Evolutionary conservation across 257 asterid species (phyloP).

Genomic region (Linaria vulgaris): DNA sequence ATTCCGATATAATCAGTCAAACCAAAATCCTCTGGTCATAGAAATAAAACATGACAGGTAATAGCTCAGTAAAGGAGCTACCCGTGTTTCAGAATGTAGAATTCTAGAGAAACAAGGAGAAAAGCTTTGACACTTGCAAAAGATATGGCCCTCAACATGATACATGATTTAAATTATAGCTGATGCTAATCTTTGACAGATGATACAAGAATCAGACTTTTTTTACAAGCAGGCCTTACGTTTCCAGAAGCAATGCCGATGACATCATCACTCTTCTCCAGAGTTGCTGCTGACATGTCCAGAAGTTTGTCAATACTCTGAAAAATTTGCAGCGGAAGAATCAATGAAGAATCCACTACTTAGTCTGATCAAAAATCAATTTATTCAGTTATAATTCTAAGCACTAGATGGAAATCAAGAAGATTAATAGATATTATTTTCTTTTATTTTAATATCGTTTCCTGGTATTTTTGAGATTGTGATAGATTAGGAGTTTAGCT

Average conservation of each 20-base stretch:
- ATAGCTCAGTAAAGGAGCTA: too few relatives aligned
- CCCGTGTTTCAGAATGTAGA: not conserved
- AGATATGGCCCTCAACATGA: slow-evolving; percentile 3
- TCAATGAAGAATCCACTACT: slow-evolving; percentile 21
- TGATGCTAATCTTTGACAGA: slow-evolving; percentile 20
- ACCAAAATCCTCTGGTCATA: not conserved
- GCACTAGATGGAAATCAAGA: too few relatives aligned
- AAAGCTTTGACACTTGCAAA: not conserved
- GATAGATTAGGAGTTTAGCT: too few relatives aligned
- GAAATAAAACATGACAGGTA: not conserved
- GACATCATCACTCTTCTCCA: slow-evolving; percentile 64
- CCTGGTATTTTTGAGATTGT: too few relatives aligned
- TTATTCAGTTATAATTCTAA: slow-evolving; percentile 7
- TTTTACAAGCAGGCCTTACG: slow-evolving; percentile 37
- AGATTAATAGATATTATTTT: too few relatives aligned
- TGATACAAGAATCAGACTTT: not conserved
- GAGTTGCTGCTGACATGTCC: slow-evolving; percentile 53
- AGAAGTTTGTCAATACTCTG: slow-evolving; percentile 85
- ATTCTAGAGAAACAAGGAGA: not conserved
- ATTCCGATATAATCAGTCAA: slow-evolving; percentile 15
- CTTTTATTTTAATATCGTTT: too few relatives aligned
- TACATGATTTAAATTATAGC: slow-evolving; percentile 1
- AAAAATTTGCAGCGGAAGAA: slow-evolving; percentile 30
- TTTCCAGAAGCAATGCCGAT: slow-evolving; percentile 35
- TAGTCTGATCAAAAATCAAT: slow-evolving; percentile 16